Percentiles rank a stretch among this genome's conserved stretches.
Conservation (phyloP, 2,329 filamentous ascomycete genomes). For the Botrytis tulipae region DNA sequence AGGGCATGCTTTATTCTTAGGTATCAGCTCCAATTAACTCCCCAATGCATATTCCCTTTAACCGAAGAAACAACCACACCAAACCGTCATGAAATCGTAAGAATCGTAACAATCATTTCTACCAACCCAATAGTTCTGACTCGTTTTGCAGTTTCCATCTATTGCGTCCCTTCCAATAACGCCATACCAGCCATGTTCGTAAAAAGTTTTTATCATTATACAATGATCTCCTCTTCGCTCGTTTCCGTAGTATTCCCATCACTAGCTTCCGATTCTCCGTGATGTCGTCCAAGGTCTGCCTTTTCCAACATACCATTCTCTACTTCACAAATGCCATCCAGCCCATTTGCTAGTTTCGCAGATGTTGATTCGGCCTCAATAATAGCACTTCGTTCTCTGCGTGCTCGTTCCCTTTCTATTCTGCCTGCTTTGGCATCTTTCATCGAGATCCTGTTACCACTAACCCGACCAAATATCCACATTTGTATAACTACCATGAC, state of each 20-base stretch:
- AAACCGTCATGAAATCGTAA: not conserved
- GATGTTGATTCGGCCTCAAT: not conserved
- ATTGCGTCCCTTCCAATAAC: slow-evolving; percentile 1
- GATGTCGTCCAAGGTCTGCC: not conserved
- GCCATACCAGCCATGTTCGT: slow-evolving; percentile 2
- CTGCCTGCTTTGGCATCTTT: slow-evolving; percentile 29
- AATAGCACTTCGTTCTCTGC: slow-evolving; percentile 17
- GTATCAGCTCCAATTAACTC: slow-evolving; percentile 7
- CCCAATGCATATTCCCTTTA: not conserved
- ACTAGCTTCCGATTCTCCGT: not conserved
- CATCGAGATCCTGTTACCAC: slow-evolving; percentile 31
- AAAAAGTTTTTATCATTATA: slow-evolving; percentile 18
- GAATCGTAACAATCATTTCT: not conserved
- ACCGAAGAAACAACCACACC: not conserved
- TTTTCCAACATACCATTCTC: slow-evolving; percentile 1
- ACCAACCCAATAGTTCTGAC: not conserved
- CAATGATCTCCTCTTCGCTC: slow-evolving; percentile 28
- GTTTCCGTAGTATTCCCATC: slow-evolving; percentile 25
- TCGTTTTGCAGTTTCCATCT: slow-evolving; percentile 12
- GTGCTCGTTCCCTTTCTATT: slow-evolving; percentile 26
- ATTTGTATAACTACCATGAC: slow-evolving; percentile 43
- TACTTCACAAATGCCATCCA: not conserved
- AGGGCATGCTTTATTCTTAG: slow-evolving; percentile 6
- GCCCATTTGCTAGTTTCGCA: not conserved
- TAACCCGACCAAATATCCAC: slow-evolving; percentile 38